Evolutionary conservation across 345 rosid species (phyloP).

Genomic region (Salix arbutifolia): DNA sequence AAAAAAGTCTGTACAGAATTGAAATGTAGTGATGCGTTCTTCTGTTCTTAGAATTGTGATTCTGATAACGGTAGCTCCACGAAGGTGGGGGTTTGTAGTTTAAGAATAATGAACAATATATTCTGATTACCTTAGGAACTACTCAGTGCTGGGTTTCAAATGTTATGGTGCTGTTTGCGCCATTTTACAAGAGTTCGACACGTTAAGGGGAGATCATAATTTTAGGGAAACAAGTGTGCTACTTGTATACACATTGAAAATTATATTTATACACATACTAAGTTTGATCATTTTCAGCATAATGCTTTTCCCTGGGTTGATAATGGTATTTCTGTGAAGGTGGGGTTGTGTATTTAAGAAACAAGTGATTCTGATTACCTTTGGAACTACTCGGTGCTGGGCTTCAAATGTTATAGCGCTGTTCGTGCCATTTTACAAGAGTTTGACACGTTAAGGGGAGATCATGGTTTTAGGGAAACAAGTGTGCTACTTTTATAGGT

Average conservation of each 20-base stretch:
- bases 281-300: background rate
- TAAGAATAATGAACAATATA: background rate
- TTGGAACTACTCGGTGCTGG: background rate
- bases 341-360: no score
- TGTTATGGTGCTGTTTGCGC: background rate
- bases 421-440: background rate
- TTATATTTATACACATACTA: background rate
- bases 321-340: background rate
- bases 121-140: background rate
- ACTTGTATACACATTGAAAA: background rate
- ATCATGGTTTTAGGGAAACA: background rate
- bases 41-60: background rate
- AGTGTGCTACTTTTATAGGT: background rate
- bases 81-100: background rate
- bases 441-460: background rate
- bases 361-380: background rate
- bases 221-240: background rate
- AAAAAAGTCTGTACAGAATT: background rate
- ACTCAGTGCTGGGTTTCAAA: background rate
- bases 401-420: background rate
- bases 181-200: background rate
- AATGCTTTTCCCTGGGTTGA: background rate
- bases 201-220: background rate
- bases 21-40: background rate
- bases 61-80: background rate